Evolutionary conservation across 2,329 filamentous ascomycete genomes (phyloP).

Genomic region (Camillea tinctor): DNA sequence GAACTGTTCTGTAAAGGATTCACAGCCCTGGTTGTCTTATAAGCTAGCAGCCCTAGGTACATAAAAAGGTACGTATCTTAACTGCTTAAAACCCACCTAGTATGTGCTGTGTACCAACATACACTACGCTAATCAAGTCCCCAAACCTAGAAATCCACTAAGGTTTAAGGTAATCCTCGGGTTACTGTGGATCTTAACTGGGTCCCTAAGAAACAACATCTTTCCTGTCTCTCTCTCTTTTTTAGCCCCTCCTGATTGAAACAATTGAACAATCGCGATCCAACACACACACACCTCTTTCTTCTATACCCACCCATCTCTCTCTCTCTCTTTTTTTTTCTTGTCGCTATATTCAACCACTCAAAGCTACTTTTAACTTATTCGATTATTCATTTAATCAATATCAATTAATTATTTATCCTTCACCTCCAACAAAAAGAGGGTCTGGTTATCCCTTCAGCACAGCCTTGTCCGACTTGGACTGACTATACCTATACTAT

Average conservation of each 20-base stretch:
- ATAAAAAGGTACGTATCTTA: too few relatives aligned
- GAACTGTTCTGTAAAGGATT: not conserved
- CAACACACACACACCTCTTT: too few relatives aligned
- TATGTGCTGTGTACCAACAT: conserved; percentile 1
- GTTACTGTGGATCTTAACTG: conserved; percentile 23
- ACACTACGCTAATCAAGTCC: conserved; percentile 10
- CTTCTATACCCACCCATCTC: conserved; percentile 7
- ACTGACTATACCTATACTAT: conserved; percentile 7
- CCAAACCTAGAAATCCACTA: too few relatives aligned
- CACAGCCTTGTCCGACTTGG: not conserved
- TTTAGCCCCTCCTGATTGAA: conserved; percentile 25
- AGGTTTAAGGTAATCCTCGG: conserved; percentile 16
- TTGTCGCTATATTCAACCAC: conserved; percentile 1
- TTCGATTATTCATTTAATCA: too few relatives aligned
- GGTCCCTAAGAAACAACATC: conserved; percentile 21
- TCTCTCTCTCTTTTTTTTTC: too few relatives aligned
- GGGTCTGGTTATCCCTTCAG: conserved; percentile 4
- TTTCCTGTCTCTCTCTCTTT: too few relatives aligned
- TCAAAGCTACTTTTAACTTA: too few relatives aligned
- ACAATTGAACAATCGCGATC: conserved; percentile 18
- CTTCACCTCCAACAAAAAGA: too few relatives aligned
- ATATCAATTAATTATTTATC: too few relatives aligned
- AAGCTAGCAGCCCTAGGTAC: not conserved
- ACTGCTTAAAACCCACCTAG: too few relatives aligned
- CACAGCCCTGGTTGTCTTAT: not conserved